Conservation (phyloP, 192 early-diverging fungal species). For the Thoreauomyces humboldtii region DNA sequence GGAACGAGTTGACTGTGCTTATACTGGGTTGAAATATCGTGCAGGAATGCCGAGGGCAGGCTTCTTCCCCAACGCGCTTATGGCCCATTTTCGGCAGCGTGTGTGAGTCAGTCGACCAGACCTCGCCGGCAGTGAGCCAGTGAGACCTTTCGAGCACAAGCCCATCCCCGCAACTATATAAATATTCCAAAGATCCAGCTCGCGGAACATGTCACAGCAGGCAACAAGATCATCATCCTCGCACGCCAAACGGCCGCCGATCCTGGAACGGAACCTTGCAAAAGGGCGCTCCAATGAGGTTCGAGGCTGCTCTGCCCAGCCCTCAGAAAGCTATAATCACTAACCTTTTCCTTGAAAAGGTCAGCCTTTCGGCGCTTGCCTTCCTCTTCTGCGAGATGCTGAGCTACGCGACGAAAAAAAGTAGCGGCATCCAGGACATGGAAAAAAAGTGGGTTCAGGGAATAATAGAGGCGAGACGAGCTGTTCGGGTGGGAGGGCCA, state of each 20-base stretch:
- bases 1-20: no score
- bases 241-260: slow-evolving; percentile 28
- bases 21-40: no score
- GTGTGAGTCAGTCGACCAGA: no score
- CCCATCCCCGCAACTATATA: no score
- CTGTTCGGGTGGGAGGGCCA: not conserved
- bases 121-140: no score
- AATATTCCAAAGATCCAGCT: no score
- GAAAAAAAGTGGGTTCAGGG: slow-evolving; percentile 89
- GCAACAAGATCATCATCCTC: not conserved
- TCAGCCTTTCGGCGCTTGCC: slow-evolving; percentile 76
- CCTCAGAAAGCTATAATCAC: slow-evolving; percentile 55
- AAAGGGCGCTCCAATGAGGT: slow-evolving; percentile 75
- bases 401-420: slow-evolving; percentile 94
- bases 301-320: slow-evolving; percentile 38
- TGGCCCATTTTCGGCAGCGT: no score
- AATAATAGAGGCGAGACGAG: not conserved
- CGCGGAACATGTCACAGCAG: not conserved
- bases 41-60: no score
- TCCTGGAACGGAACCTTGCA: slow-evolving; percentile 75
- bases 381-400: slow-evolving; percentile 95
- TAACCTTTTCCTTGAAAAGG: slow-evolving; percentile 38
- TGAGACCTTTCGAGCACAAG: no score
- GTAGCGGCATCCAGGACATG: slow-evolving; percentile 90
- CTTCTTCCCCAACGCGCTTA: no score